Evolutionary conservation across 1,139 yeast species (phyloP).

Genomic region (Geotrichum cucujoidarum): DNA sequence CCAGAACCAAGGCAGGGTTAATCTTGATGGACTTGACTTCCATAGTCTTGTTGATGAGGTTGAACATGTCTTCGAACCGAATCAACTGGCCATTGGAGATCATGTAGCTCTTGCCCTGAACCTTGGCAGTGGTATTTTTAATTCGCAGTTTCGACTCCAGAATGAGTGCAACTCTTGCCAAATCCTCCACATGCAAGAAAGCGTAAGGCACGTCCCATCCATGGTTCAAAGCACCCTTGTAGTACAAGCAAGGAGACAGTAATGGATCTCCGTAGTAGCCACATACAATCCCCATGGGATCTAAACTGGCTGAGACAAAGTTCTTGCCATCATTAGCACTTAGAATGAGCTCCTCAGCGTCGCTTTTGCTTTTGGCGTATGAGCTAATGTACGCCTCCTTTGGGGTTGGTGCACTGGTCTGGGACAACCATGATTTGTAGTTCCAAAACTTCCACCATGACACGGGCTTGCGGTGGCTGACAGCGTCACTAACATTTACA

Average conservation of each 20-base stretch:
- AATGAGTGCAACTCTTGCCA: constrained; percentile 30
- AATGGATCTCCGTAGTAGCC: constrained; percentile 33
- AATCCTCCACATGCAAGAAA: constrained; percentile 35
- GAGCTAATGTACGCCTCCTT: constrained; percentile 23
- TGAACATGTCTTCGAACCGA: constrained; percentile 12
- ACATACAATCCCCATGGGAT: constrained; percentile 30
- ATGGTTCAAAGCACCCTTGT: constrained; percentile 28
- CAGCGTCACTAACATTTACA: constrained; percentile 28
- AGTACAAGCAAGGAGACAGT: constrained; percentile 27
- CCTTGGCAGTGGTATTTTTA: not conserved
- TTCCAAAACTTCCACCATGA: constrained; percentile 25
- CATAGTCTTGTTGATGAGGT: constrained; percentile 1
- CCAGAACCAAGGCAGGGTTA: constrained; percentile 18
- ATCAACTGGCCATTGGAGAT: constrained; percentile 18
- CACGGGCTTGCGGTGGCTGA: constrained; percentile 25
- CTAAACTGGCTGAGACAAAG: constrained; percentile 22
- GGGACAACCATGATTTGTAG: constrained; percentile 17
- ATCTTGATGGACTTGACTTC: constrained; percentile 13
- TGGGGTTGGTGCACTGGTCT: constrained; percentile 1
- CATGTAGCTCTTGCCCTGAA: constrained; percentile 16
- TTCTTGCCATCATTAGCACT: constrained; percentile 11
- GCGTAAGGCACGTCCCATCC: constrained; percentile 28
- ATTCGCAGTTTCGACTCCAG: constrained; percentile 26
- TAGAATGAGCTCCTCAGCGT: constrained; percentile 21
- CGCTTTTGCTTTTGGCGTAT: constrained; percentile 28